Percentiles rank a stretch among this genome's conserved stretches.
Conservation (phyloP, 2,329 filamentous ascomycete species). For the Falciphora oryzae region DNA sequence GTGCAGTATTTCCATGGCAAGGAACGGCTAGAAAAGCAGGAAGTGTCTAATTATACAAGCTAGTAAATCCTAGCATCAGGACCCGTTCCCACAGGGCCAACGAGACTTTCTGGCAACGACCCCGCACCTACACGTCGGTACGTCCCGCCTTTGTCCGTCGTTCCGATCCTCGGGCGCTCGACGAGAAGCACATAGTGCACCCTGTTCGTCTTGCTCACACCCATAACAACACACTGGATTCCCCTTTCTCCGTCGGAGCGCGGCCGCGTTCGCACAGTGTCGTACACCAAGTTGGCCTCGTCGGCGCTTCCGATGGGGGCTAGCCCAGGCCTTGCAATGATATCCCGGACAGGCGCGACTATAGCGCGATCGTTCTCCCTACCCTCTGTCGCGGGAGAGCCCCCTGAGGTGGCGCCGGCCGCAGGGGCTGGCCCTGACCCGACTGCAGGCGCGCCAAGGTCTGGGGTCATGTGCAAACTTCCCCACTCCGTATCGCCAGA, state of each 20-base stretch:
- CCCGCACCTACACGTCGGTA: no score
- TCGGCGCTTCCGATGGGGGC: background rate
- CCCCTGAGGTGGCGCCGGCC: background rate
- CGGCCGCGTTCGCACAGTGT: background rate
- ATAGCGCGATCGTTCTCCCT: background rate
- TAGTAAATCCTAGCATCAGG: no score
- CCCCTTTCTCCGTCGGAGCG: background rate
- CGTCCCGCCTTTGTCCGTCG: no score
- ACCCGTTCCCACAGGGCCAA: no score
- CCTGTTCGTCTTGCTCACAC: background rate
- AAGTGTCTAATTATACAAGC: no score
- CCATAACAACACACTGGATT: background rate
- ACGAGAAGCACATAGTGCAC: no score
- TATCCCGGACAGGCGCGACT: background rate
- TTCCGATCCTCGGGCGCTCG: no score
- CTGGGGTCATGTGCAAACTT: slow-evolving; percentile 4
- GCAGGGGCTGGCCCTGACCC: background rate
- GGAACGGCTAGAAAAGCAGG: no score
- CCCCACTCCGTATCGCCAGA: slow-evolving; percentile 15
- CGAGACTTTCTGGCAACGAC: no score
- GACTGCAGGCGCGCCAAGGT: background rate
- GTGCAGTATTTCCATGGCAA: no score
- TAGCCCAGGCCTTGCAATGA: background rate
- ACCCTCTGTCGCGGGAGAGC: background rate
- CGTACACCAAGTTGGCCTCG: background rate